Base-by-base conservation (phyloP, 108 stramenopile species). In the Nannochloropsis gaditana region DNA sequence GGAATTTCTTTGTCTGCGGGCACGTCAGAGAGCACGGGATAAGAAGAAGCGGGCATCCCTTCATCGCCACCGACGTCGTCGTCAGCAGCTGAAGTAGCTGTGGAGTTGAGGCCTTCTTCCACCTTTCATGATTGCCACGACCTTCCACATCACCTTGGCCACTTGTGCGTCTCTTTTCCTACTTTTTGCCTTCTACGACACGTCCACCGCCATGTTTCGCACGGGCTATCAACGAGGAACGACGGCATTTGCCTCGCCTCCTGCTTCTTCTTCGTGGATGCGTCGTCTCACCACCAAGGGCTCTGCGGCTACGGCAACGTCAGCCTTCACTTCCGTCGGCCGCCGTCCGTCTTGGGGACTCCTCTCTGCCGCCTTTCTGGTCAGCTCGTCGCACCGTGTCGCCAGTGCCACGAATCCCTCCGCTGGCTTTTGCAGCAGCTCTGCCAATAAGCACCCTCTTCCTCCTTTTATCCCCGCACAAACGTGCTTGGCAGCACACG, bases 401-500 rank as follows among this genome's bases (percentile, higher is more conserved):
- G 59, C 3, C 59, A n/a, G 59, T 73, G 59, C 59, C 8, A 73
- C 59, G 5, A 73, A 73, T 6, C 59, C 59, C 59, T n/a, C 59
- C 59, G 2, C 59, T 4, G 59, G 59, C 19, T 73, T 73, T 73
- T 73, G 59, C 8, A 73, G 59, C 59, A 73, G 59, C 59, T 15
- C 59, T 6, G 59, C 59, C 59, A 73, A 73, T n/a, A 73, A 15
- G 19, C 59, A 73, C 59, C 59, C 59, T 73, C 59, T 73, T 8
- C 59, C 59, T 73, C 59, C 59, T n/a, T 73, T 73, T 73, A n/a
- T n/a, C 59, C 59, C 59, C 6, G n/a, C 59, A 4, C 59, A 73
- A 73, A 73, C 59, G 19, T 73, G 59, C 59, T n/a, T 73, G 59
- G 59, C 59, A 73, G 59, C 59, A n/a, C 59, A 73, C 59, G 19